Evolutionary conservation across 495 filamentous ascomycete genomes (phyloP).

Genomic region (Ascobolus immersus): DNA sequence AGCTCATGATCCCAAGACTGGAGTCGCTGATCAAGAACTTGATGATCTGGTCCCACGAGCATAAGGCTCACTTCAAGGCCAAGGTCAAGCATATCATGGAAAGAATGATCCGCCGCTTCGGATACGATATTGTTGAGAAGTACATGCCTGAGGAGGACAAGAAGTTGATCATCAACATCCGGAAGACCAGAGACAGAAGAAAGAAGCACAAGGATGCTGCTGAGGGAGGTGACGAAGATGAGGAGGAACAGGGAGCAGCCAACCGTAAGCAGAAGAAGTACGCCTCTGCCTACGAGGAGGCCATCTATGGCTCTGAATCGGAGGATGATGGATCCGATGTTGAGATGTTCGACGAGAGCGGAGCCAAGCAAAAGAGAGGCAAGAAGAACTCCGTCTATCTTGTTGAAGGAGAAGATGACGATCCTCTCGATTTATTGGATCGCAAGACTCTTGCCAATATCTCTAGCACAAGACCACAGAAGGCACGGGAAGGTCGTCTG

Average conservation of each 20-base stretch:
- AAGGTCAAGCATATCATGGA: slow-evolving; percentile 97
- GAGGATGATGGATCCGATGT: slow-evolving; percentile 38
- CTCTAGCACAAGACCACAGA: slow-evolving; percentile 59
- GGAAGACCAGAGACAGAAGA: slow-evolving; percentile 65
- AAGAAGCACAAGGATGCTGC: slow-evolving; percentile 63
- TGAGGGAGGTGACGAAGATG: slow-evolving; percentile 24
- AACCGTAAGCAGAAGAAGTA: slow-evolving; percentile 39
- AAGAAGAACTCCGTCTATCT: slow-evolving; percentile 56
- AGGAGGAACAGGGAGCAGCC: too few species aligned
- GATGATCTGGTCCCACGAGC: slow-evolving; percentile 90
- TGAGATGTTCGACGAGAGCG: slow-evolving; percentile 30
- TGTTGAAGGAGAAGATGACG: slow-evolving; percentile 80
- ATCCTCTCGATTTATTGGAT: slow-evolving; percentile 80
- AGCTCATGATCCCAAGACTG: slow-evolving; percentile 48
- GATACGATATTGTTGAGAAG: slow-evolving; percentile 47
- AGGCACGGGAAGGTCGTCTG: slow-evolving; percentile 25
- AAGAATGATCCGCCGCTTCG: slow-evolving; percentile 73
- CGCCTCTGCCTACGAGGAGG: slow-evolving; percentile 83
- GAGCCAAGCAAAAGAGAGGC: slow-evolving; percentile 20
- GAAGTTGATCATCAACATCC: slow-evolving; percentile 77
- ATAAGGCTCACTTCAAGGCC: slow-evolving; percentile 79
- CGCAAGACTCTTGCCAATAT: slow-evolving; percentile 74
- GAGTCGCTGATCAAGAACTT: slow-evolving; percentile 55
- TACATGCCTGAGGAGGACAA: slow-evolving; percentile 59
- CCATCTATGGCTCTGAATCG: slow-evolving; percentile 64